Evolutionary conservation across 2,329 filamentous ascomycete genomes (phyloP), one percentile per base, ranked within the genome.

Genomic region (Fusarium sp.): DNA sequence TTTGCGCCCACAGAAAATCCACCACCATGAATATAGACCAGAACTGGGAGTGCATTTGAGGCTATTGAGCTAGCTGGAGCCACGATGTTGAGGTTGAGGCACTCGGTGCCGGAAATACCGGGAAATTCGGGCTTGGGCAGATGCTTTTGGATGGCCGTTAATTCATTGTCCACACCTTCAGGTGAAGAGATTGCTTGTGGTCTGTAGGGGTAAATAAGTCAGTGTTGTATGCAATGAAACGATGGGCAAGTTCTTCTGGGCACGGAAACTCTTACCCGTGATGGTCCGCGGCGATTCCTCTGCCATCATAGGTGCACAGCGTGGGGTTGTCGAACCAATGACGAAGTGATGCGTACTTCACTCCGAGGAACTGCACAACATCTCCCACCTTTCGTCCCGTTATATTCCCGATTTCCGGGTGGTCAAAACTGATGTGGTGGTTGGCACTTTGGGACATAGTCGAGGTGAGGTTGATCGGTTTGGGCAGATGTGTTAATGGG

Each of bases 1-100:
- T 55, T 66, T 36, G 51, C 28, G 6, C 66, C 63, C 11, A 58
- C 18, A 20, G 33, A 18, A 33, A 59, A 66, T 6, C 66, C 66
- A 6, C 66, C 66, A 7, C 66, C 63, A 10, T 69, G 62, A 3
- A 68, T 50, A 38, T 34, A 68, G 3, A 59, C 58, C 14, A 68
- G 26, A 3, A 68, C 65, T 5, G 65, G 65, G 10, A 68, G 38
- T 13, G n/a, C 43, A 20, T 20, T 22, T 10, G 20, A 13, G 22
- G 9, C 17, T 8, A 5, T 38, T 6, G 33, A 9, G 9, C 17
- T 15, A 8, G 31, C n/a, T 14, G 64, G 60, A 6, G 39, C 24
- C 0, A 42, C 34, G 14, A 68, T 52, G 17, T 59, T 59, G 6
- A 67, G 22, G 5, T 31, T 56, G 7, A 67, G 45, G 13, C 54